Evolutionary conservation across 1,284 basidiomycete species (phyloP).

Genomic region (Ceratobasidium papillatum): DNA sequence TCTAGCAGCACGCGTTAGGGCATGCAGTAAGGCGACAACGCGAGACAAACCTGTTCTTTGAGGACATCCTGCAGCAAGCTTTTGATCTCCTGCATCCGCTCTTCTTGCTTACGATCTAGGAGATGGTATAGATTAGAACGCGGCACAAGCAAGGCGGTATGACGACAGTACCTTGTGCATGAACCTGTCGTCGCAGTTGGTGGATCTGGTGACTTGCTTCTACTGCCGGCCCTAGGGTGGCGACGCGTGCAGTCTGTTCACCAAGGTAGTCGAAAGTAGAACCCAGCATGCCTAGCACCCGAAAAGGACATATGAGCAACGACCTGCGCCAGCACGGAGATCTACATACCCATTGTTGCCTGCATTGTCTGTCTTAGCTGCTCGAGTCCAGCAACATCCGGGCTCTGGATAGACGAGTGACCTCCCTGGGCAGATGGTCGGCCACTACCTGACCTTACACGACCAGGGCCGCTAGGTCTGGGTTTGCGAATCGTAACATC

Average conservation of each 20-base stretch:
- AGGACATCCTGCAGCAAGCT: constrained; percentile 54
- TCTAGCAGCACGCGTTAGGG: constrained; percentile 18
- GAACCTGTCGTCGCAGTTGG: constrained; percentile 53
- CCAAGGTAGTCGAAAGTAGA: constrained; percentile 58
- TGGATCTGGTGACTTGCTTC: constrained; percentile 58
- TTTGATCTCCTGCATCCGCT: constrained; percentile 53
- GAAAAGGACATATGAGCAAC: constrained; percentile 29
- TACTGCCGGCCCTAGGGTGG: constrained; percentile 57
- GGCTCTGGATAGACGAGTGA: constrained; percentile 6
- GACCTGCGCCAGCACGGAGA: background rate
- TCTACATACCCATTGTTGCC: constrained; percentile 51
- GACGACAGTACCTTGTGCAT: constrained; percentile 51
- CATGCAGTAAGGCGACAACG: background rate
- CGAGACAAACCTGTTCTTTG: constrained; percentile 49
- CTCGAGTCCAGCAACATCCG: constrained; percentile 56
- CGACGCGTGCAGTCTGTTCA: constrained; percentile 57
- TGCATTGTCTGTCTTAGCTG: constrained; percentile 59
- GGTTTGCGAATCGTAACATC: constrained; percentile 14
- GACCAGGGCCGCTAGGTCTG: background rate
- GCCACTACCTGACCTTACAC: background rate
- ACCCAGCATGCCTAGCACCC: constrained; percentile 47
- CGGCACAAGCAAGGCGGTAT: background rate
- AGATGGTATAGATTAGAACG: background rate
- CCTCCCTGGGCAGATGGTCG: background rate
- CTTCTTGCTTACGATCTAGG: constrained; percentile 51